Percentiles rank a stretch among this genome's conserved stretches.
Conservation (phyloP, 208 protist genomes). For the Blastocrithidia nonstop region DNA sequence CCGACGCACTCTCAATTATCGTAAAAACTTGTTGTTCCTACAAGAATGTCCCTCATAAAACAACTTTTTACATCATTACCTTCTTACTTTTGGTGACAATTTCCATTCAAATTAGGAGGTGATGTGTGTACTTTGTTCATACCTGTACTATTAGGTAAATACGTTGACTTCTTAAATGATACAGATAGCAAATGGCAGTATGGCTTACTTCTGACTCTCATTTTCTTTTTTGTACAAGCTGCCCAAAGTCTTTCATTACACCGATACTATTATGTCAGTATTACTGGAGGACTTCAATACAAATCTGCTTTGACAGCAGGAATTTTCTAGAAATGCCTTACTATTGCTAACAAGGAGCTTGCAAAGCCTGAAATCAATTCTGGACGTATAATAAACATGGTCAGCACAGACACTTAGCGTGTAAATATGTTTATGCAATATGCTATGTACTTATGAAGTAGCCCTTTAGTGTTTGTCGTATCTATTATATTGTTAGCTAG, state of each 20-base stretch:
- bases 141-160: constrained; percentile 44
- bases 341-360: constrained; percentile 18
- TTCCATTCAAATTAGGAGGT: constrained; percentile 27
- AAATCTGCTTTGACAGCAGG: constrained; percentile 35
- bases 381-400: constrained; percentile 83
- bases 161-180: constrained; percentile 9
- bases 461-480: constrained; percentile 54
- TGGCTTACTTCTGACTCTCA: constrained; percentile 22
- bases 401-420: constrained; percentile 55
- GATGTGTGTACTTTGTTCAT: constrained; percentile 23
- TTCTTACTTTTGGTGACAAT: constrained; percentile 14
- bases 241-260: constrained; percentile 25
- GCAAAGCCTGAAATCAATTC: constrained; percentile 55
- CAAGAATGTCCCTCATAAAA: constrained; percentile 3
- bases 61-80: constrained; percentile 16
- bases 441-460: constrained; percentile 26
- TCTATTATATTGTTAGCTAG: constrained; percentile 22
- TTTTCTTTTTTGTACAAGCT: constrained; percentile 22
- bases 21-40: constrained; percentile 7
- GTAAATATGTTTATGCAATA: constrained; percentile 21
- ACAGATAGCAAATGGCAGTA: constrained; percentile 7
- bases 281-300: constrained; percentile 24
- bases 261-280: constrained; percentile 32
- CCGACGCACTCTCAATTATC: constrained; percentile 5
- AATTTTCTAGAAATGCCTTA: constrained; percentile 75